Percentiles rank a stretch among this genome's conserved stretches.
Evolutionary conservation across 768 basidiomycete species (phyloP).

Genomic region (Termitomyces sp.): DNA sequence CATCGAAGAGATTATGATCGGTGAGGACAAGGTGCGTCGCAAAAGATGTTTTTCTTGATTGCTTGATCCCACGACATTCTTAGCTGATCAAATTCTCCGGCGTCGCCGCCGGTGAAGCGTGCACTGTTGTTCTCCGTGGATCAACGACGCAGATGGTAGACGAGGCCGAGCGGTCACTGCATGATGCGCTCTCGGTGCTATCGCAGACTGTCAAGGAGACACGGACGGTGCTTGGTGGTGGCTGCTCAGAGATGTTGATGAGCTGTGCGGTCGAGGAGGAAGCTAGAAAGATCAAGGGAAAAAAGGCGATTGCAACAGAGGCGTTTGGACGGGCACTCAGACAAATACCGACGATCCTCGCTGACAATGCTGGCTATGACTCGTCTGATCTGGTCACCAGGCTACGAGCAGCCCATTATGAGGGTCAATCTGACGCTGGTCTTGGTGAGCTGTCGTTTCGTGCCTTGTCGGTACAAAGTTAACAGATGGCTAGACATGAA

Average conservation of each 20-base stretch:
- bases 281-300: slow-evolving; percentile 79
- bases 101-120: slow-evolving; percentile 95
- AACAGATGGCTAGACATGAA: slow-evolving; percentile 68
- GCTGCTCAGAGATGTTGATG: slow-evolving; percentile 99
- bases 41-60: background rate
- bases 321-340: slow-evolving; percentile 84
- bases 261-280: slow-evolving; percentile 89
- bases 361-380: slow-evolving; percentile 97
- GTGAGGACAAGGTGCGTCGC: slow-evolving; percentile 85
- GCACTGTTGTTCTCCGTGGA: slow-evolving; percentile 95
- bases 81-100: slow-evolving; percentile 99
- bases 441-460: slow-evolving; percentile 50
- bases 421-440: slow-evolving; percentile 81
- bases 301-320: slow-evolving; percentile 94
- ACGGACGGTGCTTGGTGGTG: slow-evolving; percentile 88
- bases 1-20: slow-evolving; percentile 99
- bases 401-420: slow-evolving; percentile 90
- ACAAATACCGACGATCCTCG: slow-evolving; percentile 94
- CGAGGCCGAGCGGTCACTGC: slow-evolving; percentile 95
- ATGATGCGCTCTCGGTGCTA: slow-evolving; percentile 95
- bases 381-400: slow-evolving; percentile 91
- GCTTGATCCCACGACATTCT: background rate
- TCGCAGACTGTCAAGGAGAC: slow-evolving; percentile 99
- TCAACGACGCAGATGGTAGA: slow-evolving; percentile 99
- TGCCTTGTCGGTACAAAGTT: background rate